These are phyloP conservation scores for Lentinula aciculospora DNA, from an alignment of 768 basidiomycete species.

Conservation along the genomic window DNA sequence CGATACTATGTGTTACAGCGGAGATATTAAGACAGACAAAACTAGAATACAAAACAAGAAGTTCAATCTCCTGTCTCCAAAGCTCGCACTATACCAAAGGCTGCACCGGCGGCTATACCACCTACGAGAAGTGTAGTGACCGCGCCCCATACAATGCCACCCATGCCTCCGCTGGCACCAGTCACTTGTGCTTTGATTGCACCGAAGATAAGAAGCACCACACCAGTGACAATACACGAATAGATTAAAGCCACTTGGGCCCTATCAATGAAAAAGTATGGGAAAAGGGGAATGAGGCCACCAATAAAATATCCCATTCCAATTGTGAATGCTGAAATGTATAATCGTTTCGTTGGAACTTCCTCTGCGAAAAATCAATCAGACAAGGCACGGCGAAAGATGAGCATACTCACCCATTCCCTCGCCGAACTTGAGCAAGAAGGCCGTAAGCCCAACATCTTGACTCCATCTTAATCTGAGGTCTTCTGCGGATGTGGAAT, in stretches of 20 bases:
- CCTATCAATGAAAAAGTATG: constrained; percentile 81
- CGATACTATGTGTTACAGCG: not conserved
- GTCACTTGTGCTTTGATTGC: constrained; percentile 86
- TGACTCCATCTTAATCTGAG: constrained; percentile 54
- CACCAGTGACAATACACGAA: constrained; percentile 75
- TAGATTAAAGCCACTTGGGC: constrained; percentile 68
- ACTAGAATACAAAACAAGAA: not conserved
- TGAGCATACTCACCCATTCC: constrained; percentile 59
- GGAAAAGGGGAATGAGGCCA: constrained; percentile 87
- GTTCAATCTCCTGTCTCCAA: constrained; percentile 23
- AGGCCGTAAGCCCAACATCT: constrained; percentile 85
- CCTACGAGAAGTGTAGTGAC: constrained; percentile 85
- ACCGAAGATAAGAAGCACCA: constrained; percentile 86
- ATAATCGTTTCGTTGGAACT: constrained; percentile 77
- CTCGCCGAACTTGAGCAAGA: constrained; percentile 94
- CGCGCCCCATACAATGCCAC: constrained; percentile 84
- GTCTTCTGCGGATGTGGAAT: not conserved
- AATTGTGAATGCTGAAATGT: constrained; percentile 90
- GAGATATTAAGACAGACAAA: not conserved
- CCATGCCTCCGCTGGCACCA: constrained; percentile 60
- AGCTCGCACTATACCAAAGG: constrained; percentile 47
- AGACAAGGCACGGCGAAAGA: not conserved
- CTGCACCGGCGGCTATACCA: constrained; percentile 77
- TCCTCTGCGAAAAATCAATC: constrained; percentile 54
- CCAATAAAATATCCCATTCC: constrained; percentile 92